Conservation (phyloP, 164 flowering plant species). For the Piper longum region DNA sequence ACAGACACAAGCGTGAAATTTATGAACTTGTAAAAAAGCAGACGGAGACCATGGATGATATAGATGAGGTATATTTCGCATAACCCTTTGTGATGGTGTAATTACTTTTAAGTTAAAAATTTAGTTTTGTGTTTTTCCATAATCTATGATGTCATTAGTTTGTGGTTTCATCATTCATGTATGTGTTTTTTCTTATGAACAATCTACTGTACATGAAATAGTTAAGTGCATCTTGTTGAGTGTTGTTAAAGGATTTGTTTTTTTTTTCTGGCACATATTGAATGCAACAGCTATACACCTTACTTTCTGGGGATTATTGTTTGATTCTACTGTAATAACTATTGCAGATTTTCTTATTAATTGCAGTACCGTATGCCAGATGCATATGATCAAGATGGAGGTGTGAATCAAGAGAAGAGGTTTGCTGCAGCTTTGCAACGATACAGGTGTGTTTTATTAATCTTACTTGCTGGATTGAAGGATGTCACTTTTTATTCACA, state of each 20-base stretch:
- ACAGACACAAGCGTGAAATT: constrained; percentile 69
- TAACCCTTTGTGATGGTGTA: not conserved
- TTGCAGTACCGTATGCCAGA: constrained; percentile 95
- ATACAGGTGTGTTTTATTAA: constrained; percentile 42
- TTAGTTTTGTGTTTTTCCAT: too few species aligned
- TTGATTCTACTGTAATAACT: constrained; percentile 1
- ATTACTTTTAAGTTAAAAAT: not conserved
- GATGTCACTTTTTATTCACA: too few species aligned
- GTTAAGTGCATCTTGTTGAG: too few species aligned
- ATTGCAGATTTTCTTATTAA: constrained; percentile 2
- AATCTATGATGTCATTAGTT: too few species aligned
- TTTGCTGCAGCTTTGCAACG: constrained; percentile 81
- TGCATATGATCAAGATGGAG: constrained; percentile 84
- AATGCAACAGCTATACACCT: not conserved
- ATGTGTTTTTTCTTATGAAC: too few species aligned
- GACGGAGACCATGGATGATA: constrained; percentile 47
- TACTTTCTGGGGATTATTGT: not conserved
- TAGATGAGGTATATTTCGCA: constrained; percentile 40
- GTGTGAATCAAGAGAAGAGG: constrained; percentile 85
- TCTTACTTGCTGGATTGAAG: too few species aligned
- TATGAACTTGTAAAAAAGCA: constrained; percentile 69
- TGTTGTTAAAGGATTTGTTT: too few species aligned
- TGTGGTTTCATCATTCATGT: too few species aligned
- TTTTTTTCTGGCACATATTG: too few species aligned
- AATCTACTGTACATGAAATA: too few species aligned